Conservation (phyloP, 1,139 yeast species). For the Yamadazyma songkhlaensis region DNA sequence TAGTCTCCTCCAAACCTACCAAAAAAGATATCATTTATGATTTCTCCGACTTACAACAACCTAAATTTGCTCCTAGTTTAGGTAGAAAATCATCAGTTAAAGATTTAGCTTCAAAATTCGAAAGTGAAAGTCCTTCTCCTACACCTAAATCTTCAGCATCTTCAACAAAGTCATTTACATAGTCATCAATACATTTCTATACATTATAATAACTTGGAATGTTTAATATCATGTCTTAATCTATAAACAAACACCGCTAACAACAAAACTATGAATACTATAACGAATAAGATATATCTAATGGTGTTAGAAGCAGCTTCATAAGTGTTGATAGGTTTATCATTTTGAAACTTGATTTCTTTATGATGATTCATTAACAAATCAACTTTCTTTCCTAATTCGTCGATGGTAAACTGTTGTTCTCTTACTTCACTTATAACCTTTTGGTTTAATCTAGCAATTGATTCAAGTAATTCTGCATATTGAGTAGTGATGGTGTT, state of each 20-base stretch:
- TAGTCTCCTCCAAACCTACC: conserved; percentile 29
- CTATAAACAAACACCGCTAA: conserved; percentile 42
- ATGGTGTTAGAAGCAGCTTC: conserved; percentile 18
- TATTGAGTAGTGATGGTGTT: conserved; percentile 29
- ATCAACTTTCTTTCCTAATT: conserved; percentile 38
- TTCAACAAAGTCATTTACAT: conserved; percentile 6
- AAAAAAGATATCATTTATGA: conserved; percentile 26
- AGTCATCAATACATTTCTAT: not conserved
- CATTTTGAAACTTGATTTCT: conserved; percentile 34
- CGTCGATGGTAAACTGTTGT: conserved; percentile 37
- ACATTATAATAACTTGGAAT: conserved; percentile 46
- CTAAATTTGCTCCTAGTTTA: conserved; percentile 27
- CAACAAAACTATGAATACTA: conserved; percentile 34
- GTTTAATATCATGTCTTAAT: conserved; percentile 54
- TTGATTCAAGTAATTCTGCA: conserved; percentile 31
- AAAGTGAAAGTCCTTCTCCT: conserved; percentile 15
- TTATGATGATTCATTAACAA: conserved; percentile 42
- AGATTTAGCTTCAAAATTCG: conserved; percentile 32
- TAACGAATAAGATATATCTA: conserved; percentile 43
- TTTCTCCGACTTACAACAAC: conserved; percentile 25
- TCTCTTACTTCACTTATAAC: conserved; percentile 46
- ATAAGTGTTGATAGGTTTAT: conserved; percentile 9
- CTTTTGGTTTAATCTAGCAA: conserved; percentile 34
- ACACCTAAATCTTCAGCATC: conserved; percentile 12
- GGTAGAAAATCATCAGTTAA: conserved; percentile 35